Base-by-base conservation (phyloP, 331 rosid species). In the Cydonia oblonga region DNA sequence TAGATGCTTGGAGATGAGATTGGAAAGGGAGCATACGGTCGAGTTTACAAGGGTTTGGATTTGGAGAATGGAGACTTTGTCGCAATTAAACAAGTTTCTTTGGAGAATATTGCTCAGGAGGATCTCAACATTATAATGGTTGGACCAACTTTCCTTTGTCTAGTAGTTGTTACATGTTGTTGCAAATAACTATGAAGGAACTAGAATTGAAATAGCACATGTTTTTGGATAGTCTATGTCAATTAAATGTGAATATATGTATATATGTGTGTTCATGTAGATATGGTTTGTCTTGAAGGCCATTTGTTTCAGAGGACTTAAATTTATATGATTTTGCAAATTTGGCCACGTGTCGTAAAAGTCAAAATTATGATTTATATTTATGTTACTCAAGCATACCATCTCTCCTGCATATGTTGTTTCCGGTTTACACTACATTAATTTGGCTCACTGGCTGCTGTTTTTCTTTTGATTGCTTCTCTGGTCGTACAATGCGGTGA, bases 1-100 rank as follows among this genome's bases (percentile, higher is more conserved):
- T 83, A 95, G 99, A 90, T 95, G 88, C 96, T 95, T 74, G 99
- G 99, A 87, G 99, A 95, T 90, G 99, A 95, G 87, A 95, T 95
- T 33, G 99, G 99, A 60, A 95, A 91, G 86, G 99, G 99, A 81
- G 99, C 97, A 49, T 95, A 91, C 68, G 99, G 97, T 78, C 89
- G 99, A 78, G 99, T 95, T 77, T 95, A 90, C 81, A 91, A 95
- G 79, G 99, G 99, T 73, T 79, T 95, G 90, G 99, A 95, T 81
- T 85, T 91, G 87, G 99, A 95, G 81, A 95, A 89, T 81, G 99
- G 97, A 77, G 97, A 90, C 79, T 95, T 90, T 74, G 99, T 95
- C 69, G 99, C 99, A 63, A 91, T 95, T 78, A 95, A 95, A 72
- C 99, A 95, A 81, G 97, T 95, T 90, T 95, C 99, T 22, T 86